Base-by-base conservation (phyloP, 139 green algal genomes). In the Micractinium conductrix region DNA sequence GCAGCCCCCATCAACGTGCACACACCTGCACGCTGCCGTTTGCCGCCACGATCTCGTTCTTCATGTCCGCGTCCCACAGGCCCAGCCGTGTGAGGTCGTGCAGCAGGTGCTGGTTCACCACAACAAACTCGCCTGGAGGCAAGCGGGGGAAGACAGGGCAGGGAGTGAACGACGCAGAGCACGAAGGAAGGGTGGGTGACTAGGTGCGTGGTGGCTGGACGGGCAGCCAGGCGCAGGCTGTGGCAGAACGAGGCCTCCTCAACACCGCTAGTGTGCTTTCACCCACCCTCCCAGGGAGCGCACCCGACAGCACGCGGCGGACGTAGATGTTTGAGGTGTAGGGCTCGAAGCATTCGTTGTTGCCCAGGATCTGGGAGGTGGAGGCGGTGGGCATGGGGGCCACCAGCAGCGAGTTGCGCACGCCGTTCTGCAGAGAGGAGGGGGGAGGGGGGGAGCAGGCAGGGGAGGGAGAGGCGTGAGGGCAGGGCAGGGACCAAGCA, bases 271-370 rank as follows among this genome's bases (percentile, higher is more conserved):
- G n/a, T n/a, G n/a, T n/a, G n/a, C n/a, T n/a, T n/a, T n/a, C n/a
- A 14, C 55, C 55, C 48, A 16, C 14, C 35, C 22, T 44, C 69
- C 92, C 16, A 90, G 92, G 88, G 95, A 62, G 53, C 53, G 96
- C 96, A 43, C 97, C 97, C n/a, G 85, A 94, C 43, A 99, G 94
- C 89, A 99, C 97, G 42, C 97, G 91, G 60, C 97, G 93, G 58
- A 98, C 95, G 89, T 99, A 99, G 89, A 99, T 99, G 94, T 99
- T 99, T 86, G 91, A 97, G 21, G 96, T 99, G 92, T 98, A 99
- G 45, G 96, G 96, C 93, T 99, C 97, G 81, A 99, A 99, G 93
- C 96, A 99, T 92, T 99, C 97, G 88, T 99, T 99, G 95, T 99
- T 99, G 78, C 94, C 94, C 45, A 97, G 85, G 69, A 97, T 96